Conservation (phyloP, 306 rosid species). For the Dalbergia cultrata region DNA sequence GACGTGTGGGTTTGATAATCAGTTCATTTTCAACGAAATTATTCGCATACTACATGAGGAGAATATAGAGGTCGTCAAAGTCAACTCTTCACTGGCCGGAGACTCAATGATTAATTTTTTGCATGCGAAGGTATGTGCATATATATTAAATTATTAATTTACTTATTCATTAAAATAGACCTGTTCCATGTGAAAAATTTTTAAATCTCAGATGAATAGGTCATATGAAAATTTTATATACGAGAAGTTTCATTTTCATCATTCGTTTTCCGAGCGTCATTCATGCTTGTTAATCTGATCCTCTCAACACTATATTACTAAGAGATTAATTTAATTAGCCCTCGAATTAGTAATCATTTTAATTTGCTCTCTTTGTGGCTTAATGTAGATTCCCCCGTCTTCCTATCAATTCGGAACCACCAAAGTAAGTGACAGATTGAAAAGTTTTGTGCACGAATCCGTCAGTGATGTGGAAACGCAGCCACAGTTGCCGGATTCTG, state of each 20-base stretch:
- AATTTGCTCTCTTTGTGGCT: background rate
- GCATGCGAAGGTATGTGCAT: conserved; percentile 63
- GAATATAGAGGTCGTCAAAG: conserved; percentile 52
- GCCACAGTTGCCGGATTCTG: conserved; percentile 56
- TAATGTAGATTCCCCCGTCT: conserved; percentile 56
- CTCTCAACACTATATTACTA: background rate
- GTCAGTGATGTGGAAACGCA: conserved; percentile 51
- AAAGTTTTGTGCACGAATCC: conserved; percentile 62
- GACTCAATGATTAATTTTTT: conserved; percentile 50
- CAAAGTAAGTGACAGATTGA: conserved; percentile 63
- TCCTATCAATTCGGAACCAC: conserved; percentile 55
- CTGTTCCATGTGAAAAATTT: too few relatives aligned
- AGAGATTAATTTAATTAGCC: background rate
- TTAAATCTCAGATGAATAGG: too few relatives aligned
- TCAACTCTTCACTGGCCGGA: conserved; percentile 54
- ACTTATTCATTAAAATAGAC: too few relatives aligned
- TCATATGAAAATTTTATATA: too few relatives aligned
- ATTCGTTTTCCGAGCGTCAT: too few relatives aligned
- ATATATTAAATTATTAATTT: too few relatives aligned
- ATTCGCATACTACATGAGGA: conserved; percentile 67
- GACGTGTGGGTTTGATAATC: conserved; percentile 55
- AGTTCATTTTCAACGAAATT: conserved; percentile 62
- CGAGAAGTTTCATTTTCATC: too few relatives aligned
- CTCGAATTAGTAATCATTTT: background rate
- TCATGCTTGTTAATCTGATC: too few relatives aligned